Evolutionary conservation across 306 rosid genomes (phyloP).

Genomic region (Astragalus glycyphyllos): DNA sequence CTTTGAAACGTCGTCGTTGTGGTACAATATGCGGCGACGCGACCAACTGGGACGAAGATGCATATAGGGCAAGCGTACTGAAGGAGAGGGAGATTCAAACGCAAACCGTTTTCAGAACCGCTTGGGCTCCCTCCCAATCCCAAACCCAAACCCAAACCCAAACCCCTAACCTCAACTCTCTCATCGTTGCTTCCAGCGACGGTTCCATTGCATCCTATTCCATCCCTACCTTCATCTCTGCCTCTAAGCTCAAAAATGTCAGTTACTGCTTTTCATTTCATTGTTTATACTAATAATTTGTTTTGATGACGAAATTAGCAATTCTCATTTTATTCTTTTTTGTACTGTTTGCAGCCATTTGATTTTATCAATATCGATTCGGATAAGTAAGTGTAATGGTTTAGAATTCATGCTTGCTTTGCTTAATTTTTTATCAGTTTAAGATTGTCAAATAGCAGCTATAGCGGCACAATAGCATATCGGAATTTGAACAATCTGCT

Average conservation of each 20-base stretch:
- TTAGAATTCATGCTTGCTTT: neutral
- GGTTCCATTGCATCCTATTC: conserved; percentile 83
- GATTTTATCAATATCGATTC: conserved; percentile 52
- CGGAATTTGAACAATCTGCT: too few relatives aligned
- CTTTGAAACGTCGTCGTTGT: neutral
- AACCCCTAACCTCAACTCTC: conserved; percentile 62
- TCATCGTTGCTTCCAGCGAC: conserved; percentile 84
- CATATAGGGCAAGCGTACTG: conserved; percentile 67
- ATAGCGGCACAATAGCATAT: too few relatives aligned
- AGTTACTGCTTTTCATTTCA: neutral
- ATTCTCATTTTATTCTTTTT: conserved; percentile 16
- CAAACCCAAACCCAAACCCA: conserved; percentile 34
- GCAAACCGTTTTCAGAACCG: conserved; percentile 87
- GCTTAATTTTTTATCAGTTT: neutral
- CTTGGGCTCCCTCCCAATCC: conserved; percentile 70
- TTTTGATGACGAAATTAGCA: neutral
- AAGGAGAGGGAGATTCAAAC: conserved; percentile 78
- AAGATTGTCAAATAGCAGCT: neutral
- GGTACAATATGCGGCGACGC: conserved; percentile 72
- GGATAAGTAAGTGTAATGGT: conserved; percentile 54
- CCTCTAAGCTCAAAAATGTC: conserved; percentile 59
- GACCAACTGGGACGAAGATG: conserved; percentile 86
- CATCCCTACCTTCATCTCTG: conserved; percentile 58
- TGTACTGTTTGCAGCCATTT: conserved; percentile 58
- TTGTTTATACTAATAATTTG: neutral